Percentiles rank a stretch among this genome's conserved stretches.
Conservation (phyloP, 495 filamentous ascomycete genomes). For the Lasiosphaeria hispida region DNA sequence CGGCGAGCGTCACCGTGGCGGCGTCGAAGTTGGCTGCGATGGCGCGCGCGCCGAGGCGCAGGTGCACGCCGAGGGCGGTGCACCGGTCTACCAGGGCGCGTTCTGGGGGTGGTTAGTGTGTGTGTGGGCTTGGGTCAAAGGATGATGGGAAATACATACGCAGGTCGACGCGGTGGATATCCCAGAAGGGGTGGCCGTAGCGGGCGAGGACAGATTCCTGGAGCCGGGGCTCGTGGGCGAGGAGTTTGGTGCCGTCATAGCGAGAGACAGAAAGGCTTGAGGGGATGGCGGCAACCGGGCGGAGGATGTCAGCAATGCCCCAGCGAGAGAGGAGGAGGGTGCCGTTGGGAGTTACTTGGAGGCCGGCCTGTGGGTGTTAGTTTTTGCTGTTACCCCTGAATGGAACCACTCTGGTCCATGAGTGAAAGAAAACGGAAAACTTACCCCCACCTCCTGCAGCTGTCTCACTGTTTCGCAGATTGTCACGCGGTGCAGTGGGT, state of each 20-base stretch:
- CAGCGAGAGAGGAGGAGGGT: conserved; percentile 48
- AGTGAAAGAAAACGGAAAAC: conserved; percentile 22
- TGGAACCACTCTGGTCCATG: background rate
- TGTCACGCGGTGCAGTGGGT: conserved; percentile 49
- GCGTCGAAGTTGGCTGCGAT: conserved; percentile 38
- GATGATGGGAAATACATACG: conserved; percentile 13
- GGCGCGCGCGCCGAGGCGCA: conserved; percentile 37
- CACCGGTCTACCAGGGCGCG: conserved; percentile 41
- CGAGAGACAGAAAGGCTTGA: conserved; percentile 56
- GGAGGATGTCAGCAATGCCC: conserved; percentile 47
- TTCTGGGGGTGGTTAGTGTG: conserved; percentile 16
- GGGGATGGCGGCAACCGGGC: conserved; percentile 50
- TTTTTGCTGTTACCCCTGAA: conserved; percentile 16
- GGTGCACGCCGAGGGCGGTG: conserved; percentile 39
- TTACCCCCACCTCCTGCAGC: conserved; percentile 44
- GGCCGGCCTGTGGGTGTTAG: conserved; percentile 41
- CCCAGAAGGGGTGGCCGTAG: conserved; percentile 53
- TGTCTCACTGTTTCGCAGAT: conserved; percentile 50
- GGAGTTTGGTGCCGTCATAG: conserved; percentile 53
- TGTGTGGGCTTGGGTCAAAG: too few species aligned
- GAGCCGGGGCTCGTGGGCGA: conserved; percentile 52
- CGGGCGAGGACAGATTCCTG: conserved; percentile 40
- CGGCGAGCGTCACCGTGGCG: conserved; percentile 36
- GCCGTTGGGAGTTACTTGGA: conserved; percentile 55
- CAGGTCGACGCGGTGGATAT: conserved; percentile 55